Percentiles rank a stretch among this genome's conserved stretches.
These are phyloP conservation scores for Trichosanthes truncata DNA, from an alignment of 306 rosid species.

Conservation along the genomic window DNA sequence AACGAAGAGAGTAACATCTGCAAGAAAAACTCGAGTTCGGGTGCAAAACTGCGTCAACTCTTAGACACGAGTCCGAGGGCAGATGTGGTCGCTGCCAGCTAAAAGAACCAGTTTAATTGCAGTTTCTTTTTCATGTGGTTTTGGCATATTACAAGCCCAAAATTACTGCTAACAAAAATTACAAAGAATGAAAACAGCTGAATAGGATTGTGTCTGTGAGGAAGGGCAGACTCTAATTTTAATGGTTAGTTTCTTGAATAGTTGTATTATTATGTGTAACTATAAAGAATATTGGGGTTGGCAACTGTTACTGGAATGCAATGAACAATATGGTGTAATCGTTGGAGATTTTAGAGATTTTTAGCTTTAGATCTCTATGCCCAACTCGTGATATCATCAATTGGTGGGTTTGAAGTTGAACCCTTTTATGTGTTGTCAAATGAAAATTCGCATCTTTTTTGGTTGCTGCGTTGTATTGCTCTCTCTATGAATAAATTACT, in stretches of 20 bases:
- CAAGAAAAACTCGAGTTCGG: constrained; percentile 57
- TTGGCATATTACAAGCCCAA: constrained; percentile 95
- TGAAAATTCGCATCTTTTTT: background rate
- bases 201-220: constrained; percentile 15
- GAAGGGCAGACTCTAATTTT: constrained; percentile 33
- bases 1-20: constrained; percentile 49
- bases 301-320: background rate
- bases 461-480: background rate
- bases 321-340: background rate
- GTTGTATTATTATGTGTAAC: constrained; percentile 11
- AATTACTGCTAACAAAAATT: constrained; percentile 68
- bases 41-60: constrained; percentile 83
- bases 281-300: background rate
- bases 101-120: constrained; percentile 23
- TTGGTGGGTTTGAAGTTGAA: background rate
- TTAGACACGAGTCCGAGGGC: constrained; percentile 72
- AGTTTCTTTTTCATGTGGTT: constrained; percentile 45
- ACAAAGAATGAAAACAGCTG: constrained; percentile 33
- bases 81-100: constrained; percentile 84
- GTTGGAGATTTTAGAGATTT: background rate
- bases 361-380: background rate
- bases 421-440: background rate
- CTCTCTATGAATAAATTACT: too few relatives aligned
- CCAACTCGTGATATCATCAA: background rate
- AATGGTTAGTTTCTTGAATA: constrained; percentile 4